Base-by-base conservation (phyloP, 805 yeast species). In the Ogataea angusta region DNA sequence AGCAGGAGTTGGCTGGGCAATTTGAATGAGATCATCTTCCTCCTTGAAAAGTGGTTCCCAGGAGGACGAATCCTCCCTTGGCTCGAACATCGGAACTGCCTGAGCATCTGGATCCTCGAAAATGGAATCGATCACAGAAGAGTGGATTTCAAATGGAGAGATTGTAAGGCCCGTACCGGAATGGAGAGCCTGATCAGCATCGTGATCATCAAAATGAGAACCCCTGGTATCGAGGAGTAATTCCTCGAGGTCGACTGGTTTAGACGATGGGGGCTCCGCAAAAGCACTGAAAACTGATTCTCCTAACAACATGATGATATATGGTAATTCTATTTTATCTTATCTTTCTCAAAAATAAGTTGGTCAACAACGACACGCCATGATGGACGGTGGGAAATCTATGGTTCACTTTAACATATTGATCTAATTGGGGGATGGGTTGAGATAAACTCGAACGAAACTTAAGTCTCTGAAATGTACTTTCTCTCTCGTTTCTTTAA, bases 11-110 rank as follows among this genome's bases (percentile, higher is more conserved):
- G 22, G 7, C 22, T 34, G 15, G 16, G 18, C 26, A 9, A 24
- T 37, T 46, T 52, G 33, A 47, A 47, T 13, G 10, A 42, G 19
- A 23, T 38, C 28, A 5, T 40, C 44, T 7, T 69, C 64, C 37
- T 69, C 72, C 8, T 61, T 67, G 56, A 83, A 81, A 43, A 83
- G 67, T 10, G 88, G 75, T 31, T 73, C 76, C 87, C 88, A 81
- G 50, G 53, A 14, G 8, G 26, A 6, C 7, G 45, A 23, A 28
- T 43, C 67, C 47, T 68, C 75, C 45, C 62, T 54, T 40, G 78
- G 78, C 53, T 78, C 83, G 52, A 81, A 81, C 75, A 80, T 75
- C 42, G 85, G 82, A 52, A 80, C 68, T 49, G 72, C 76, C 13
- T 42, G 34, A 12, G 47, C 52, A 3, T 38, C 28, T 12, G 46